Evolutionary conservation across 331 rosid genomes (phyloP).

Genomic region (Arachis monticola): DNA sequence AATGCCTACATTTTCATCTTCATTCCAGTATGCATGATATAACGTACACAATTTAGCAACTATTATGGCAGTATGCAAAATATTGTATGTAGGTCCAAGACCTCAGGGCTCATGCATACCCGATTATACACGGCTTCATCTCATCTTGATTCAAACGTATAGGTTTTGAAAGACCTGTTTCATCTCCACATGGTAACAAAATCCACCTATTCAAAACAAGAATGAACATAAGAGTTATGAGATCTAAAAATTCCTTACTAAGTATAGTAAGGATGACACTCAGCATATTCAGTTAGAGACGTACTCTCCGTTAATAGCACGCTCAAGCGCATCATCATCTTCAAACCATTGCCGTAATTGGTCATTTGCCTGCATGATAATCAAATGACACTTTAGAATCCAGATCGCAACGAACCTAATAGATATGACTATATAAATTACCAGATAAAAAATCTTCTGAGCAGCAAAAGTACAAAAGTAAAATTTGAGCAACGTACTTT

Average conservation of each 20-base stretch:
- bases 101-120: slow-evolving; percentile 53
- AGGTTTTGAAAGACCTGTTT: slow-evolving; percentile 50
- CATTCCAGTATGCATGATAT: background rate
- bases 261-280: slow-evolving; percentile 27
- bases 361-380: slow-evolving; percentile 69
- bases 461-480: slow-evolving; percentile 32
- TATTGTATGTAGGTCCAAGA: background rate
- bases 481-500: slow-evolving; percentile 62
- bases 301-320: slow-evolving; percentile 84
- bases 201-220: slow-evolving; percentile 60
- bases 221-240: background rate
- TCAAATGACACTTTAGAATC: slow-evolving; percentile 32
- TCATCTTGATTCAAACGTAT: slow-evolving; percentile 61
- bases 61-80: background rate
- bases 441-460: slow-evolving; percentile 35
- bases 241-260: slow-evolving; percentile 5
- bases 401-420: slow-evolving; percentile 29
- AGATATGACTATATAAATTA: slow-evolving; percentile 24
- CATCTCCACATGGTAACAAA: slow-evolving; percentile 49
- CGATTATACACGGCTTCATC: slow-evolving; percentile 57
- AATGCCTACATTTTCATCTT: background rate
- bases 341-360: slow-evolving; percentile 72
- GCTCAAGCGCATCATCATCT: slow-evolving; percentile 85
- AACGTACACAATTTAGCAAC: background rate
- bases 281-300: slow-evolving; percentile 29